Evolutionary conservation across 345 rosid genomes (phyloP), one percentile per base, ranked within the genome.

Genomic region (Brassica nigra): DNA sequence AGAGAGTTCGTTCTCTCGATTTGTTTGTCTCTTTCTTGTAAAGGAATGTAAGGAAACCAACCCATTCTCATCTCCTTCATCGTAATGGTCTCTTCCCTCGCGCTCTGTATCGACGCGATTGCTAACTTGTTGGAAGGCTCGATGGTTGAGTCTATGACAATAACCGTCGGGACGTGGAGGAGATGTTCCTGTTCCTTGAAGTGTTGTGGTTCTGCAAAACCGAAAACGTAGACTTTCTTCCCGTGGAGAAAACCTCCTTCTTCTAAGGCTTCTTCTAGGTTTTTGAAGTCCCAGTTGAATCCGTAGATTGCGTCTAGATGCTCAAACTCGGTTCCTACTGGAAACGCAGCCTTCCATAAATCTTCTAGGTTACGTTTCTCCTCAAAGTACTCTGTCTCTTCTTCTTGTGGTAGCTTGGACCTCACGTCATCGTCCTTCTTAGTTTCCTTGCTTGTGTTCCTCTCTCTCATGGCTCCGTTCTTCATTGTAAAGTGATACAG

Each of bases 311-410:
- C 62, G 1, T 57, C 62, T 57, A 18, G 4, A 8, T 57, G 10
- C 5, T 20, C 29, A 57, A 20, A 57, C 62, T 57, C 29, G 3
- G 62, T 57, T 18, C 29, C 29, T 10, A 57, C 62, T 8, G 29
- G 62, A 18, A 57, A 57, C 12, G 29, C 62, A 18, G 29, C 62
- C 29, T 57, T 57, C 62, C 62, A 57, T 8, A 18, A 57, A 18
- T 57, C 62, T 57, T 57, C 62, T 18, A 57, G 62, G 62, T 57
- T 18, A 57, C 62, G 62, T 57, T 55, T 57, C 62, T 57, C 59
- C 23, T 54, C 23, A 16, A 54, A 54, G 59, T 54, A 54, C 59
- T 54, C 59, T 57, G 62, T 57, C 62, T 57, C 29, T 57, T 57
- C 59, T 9, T 57, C 27, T 16, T 54, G 23, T 7, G 12, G 62